Base-by-base conservation (phyloP, 1,139 yeast species). In the Hyphopichia buzzinii region DNA sequence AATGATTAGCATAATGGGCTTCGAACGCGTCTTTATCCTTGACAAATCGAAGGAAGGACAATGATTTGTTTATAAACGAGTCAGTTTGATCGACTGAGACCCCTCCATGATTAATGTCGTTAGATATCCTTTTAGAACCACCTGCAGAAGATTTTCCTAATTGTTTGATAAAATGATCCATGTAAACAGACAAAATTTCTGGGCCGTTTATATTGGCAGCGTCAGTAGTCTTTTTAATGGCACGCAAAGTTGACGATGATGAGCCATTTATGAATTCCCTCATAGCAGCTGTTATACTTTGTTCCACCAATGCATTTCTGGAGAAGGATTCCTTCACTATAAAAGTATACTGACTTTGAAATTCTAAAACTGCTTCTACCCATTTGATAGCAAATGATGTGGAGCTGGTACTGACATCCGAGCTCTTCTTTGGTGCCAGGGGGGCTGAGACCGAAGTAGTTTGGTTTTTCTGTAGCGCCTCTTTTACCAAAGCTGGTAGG, bases 11-110 rank as follows among this genome's bases (percentile, higher is more conserved):
- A 59, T 88, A 92, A 45, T 84, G 82, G 24, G 78, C 81, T 56
- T 88, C 96, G 60, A 92, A 92, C 26, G 87, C 68, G 58, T 92
- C 97, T 54, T 88, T 90, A 49, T 92, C 97, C 37, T 78, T 72
- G 29, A 92, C 72, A 48, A 78, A 81, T 38, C 83, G 67, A 50
- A 89, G 81, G 30, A 92, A 70, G 25, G 69, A 60, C 8, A 84
- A 70, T 0, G 89, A 74, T 30, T 75, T 73, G 32, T 68, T 69
- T 31, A 88, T 61, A 8, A 77, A 64, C 2, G 62, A 70, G 41
- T 82, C 88, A 2, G 77, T 63, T 38, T 72, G 79, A 36, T 72
- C 77, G 13, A 74, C 72, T 1, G 76, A 55, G 38, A 65, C 65
- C 15, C 73, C 68, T 3, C 10, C 15, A 16, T 6, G 8, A 3